Evolutionary conservation across 202 grass and related monocot genomes (phyloP).

Genomic region (Elaeis oleifera): DNA sequence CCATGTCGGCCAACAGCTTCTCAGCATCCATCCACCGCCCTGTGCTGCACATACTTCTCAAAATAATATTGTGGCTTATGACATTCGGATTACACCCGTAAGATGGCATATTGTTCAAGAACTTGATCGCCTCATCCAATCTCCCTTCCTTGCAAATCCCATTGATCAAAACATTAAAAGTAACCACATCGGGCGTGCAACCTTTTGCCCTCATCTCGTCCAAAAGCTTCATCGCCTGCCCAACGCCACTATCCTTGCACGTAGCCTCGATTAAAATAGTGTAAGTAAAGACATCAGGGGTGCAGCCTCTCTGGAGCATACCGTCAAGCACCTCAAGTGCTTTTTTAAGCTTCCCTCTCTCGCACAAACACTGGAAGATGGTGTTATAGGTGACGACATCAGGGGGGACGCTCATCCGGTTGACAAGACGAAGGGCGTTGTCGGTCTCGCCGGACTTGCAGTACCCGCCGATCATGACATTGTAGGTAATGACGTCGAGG

Average conservation of each 20-base stretch:
- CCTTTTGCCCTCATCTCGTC: constrained; percentile 56
- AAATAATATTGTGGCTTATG: constrained; percentile 49
- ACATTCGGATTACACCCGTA: constrained; percentile 50
- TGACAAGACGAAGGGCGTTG: constrained; percentile 45
- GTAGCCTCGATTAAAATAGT: constrained; percentile 66
- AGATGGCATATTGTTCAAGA: constrained; percentile 34
- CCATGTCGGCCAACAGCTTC: constrained; percentile 44
- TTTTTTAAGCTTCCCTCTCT: constrained; percentile 34
- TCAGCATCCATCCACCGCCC: constrained; percentile 45
- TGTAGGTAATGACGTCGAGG: constrained; percentile 51
- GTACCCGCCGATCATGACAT: constrained; percentile 47
- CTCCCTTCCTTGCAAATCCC: constrained; percentile 56
- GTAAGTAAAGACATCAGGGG: constrained; percentile 60
- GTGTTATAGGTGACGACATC: constrained; percentile 62
- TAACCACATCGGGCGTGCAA: constrained; percentile 49
- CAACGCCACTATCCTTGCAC: constrained; percentile 43
- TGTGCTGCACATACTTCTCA: constrained; percentile 38
- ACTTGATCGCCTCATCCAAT: constrained; percentile 29
- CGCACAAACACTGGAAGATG: constrained; percentile 54
- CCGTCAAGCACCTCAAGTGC: constrained; percentile 54
- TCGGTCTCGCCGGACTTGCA: constrained; percentile 50
- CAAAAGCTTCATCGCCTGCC: constrained; percentile 45
- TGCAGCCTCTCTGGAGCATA: constrained; percentile 48
- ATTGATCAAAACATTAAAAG: constrained; percentile 61
- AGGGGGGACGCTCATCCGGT: constrained; percentile 35